These are phyloP conservation scores for Lasiosphaeriaceae sp. DNA, from an alignment of 495 filamentous ascomycete genomes.

Conservation along the genomic window DNA sequence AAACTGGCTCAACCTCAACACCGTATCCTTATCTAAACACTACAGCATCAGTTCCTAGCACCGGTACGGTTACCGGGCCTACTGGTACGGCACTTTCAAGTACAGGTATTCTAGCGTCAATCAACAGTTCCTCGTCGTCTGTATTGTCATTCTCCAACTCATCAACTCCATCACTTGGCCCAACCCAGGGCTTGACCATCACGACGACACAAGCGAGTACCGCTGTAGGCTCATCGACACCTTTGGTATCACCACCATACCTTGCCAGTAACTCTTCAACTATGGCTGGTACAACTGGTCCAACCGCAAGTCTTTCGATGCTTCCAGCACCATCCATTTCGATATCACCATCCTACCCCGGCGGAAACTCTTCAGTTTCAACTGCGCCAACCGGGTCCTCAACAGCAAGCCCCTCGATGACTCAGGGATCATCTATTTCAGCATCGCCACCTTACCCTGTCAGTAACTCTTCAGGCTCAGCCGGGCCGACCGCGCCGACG, in stretches of 20 bases:
- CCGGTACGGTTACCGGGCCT: background rate
- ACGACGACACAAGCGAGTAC: background rate
- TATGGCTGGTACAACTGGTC: constrained; percentile 1
- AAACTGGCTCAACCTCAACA: constrained; percentile 1
- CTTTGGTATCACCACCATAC: constrained; percentile 7
- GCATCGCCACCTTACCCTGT: background rate
- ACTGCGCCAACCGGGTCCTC: background rate
- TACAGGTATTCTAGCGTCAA: constrained; percentile 4
- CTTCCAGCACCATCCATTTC: background rate
- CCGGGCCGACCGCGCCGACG: background rate
- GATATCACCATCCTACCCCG: background rate
- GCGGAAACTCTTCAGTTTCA: constrained; percentile 8
- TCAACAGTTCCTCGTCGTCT: constrained; percentile 13
- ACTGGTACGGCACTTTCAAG: constrained; percentile 1
- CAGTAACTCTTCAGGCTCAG: constrained; percentile 7
- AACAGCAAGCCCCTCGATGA: background rate
- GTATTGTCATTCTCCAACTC: constrained; percentile 29
- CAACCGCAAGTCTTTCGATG: background rate
- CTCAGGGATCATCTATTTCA: background rate
- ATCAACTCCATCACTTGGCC: constrained; percentile 8
- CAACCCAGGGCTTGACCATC: background rate
- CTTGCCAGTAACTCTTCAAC: constrained; percentile 13
- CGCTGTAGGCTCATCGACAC: background rate
- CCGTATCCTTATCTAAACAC: constrained; percentile 19
- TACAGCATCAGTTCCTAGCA: background rate